Evolutionary conservation across 441 rosid genomes (phyloP), one percentile per base, ranked within the genome.

Genomic region (Omphalea diandra): DNA sequence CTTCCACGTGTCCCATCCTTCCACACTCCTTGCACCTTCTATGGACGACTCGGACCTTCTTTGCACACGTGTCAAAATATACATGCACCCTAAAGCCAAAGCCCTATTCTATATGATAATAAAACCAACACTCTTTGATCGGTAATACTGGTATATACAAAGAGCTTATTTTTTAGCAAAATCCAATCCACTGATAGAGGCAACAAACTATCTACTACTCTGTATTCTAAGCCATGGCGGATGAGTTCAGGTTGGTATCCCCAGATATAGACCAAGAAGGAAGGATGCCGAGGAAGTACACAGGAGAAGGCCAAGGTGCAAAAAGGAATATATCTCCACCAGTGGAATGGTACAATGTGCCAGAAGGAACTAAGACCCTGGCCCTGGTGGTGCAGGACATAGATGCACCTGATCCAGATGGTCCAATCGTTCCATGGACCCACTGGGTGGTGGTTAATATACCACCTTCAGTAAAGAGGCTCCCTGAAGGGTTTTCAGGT

Each of bases 331-430:
- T 80, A 43, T 85, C 89, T 1, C 87, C 91, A 7, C 84, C 77
- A 6, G 35, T 87, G 6, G 85, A 87, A 62, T 85, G 97, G 94
- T 90, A 88, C 79, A 86, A 90, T 70, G 81, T 87, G 5, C 94
- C 97, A 0, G 81, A 87, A 63, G 93, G 85, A 40, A 85, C 97
- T 33, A 63, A 78, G 68, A 76, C 83, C 14, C 75, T 90, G 65
- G 96, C 94, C 0, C 75, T 90, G 62, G 89, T 90, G 78, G 91
- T 92, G 81, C 88, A 88, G 69, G 96, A 87, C 82, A 81, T 88
- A 0, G 96, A 86, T 67, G 93, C 89, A 1, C 88, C 97, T 0
- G 92, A 91, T 76, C 96, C 94, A 0, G 73, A 74, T 35, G 85
- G 82, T 11, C 96, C 96, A 2, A 74, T 84, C 22, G 90, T 88